These are phyloP conservation scores for Rhodotorula taiwanensis DNA, from an alignment of 768 basidiomycete species.

Conservation along the genomic window DNA sequence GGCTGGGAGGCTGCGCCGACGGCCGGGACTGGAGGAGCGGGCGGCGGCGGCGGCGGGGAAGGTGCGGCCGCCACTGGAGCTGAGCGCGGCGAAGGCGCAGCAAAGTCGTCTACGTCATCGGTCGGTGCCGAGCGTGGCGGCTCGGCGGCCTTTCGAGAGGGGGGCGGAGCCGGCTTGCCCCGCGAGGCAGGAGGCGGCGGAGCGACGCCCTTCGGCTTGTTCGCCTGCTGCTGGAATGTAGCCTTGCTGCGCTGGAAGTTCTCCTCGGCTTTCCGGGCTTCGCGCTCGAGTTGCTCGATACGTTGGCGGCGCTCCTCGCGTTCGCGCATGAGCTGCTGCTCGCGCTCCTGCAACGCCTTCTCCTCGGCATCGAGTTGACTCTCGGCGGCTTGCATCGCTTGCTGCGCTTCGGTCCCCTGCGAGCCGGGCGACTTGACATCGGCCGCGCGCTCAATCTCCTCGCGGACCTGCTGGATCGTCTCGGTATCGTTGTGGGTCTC, in stretches of 20 bases:
- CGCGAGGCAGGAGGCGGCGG: conserved; percentile 28
- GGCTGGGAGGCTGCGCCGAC: conserved; percentile 39
- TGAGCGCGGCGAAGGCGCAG: conserved; percentile 47
- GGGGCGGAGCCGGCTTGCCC: conserved; percentile 43
- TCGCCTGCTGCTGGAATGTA: conserved; percentile 12
- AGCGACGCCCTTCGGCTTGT: conserved; percentile 30
- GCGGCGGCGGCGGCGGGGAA: conserved; percentile 22
- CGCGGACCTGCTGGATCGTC: conserved; percentile 28
- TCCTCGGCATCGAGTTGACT: conserved; percentile 69
- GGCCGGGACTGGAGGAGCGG: conserved; percentile 9
- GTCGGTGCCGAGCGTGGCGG: conserved; percentile 11
- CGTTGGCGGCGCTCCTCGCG: conserved; percentile 60
- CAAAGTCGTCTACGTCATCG: conserved; percentile 29
- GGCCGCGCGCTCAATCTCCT: conserved; percentile 23
- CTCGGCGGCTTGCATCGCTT: conserved; percentile 45
- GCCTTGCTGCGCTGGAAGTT: conserved; percentile 41
- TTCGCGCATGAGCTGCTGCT: conserved; percentile 64
- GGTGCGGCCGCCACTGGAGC: conserved; percentile 38
- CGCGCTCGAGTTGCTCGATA: conserved; percentile 52
- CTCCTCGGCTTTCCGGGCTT: conserved; percentile 57
- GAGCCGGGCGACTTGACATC: not conserved
- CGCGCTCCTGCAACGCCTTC: conserved; percentile 58
- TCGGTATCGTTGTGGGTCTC: conserved; percentile 12
- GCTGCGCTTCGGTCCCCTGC: conserved; percentile 4
- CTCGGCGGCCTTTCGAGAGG: conserved; percentile 41